A percentile compares a stretch with the other conserved stretches of the same genome.
These are phyloP conservation scores for Nicotiana tabacum DNA, from an alignment of 257 asterid genomes.

Conservation along the genomic window DNA sequence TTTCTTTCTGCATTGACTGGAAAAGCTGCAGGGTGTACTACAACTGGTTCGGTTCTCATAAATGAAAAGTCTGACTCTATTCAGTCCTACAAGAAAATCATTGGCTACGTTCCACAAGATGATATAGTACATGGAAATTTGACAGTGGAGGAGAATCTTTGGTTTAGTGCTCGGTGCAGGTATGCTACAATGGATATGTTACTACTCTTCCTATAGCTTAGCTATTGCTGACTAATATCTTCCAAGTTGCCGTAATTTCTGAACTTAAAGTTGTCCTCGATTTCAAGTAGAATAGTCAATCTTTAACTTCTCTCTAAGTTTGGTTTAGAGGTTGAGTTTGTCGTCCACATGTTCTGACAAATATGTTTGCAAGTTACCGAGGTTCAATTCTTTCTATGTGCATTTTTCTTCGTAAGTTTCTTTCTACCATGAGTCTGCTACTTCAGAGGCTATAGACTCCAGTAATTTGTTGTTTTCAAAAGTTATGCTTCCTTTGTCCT, in stretches of 20 bases:
- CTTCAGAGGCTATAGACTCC: background rate
- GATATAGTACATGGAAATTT: slow-evolving; percentile 93
- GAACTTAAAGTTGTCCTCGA: background rate
- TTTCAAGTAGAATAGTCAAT: background rate
- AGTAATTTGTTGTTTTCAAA: background rate
- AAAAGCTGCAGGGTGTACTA: slow-evolving; percentile 74
- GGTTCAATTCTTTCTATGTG: background rate
- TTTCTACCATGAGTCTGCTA: background rate
- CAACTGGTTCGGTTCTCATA: slow-evolving; percentile 56
- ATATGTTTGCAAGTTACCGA: background rate
- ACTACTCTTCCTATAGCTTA: background rate
- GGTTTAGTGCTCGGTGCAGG: slow-evolving; percentile 99
- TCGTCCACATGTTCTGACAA: background rate
- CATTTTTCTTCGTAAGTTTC: background rate
- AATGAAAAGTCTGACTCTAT: slow-evolving; percentile 66
- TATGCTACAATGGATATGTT: slow-evolving; percentile 12
- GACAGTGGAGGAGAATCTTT: slow-evolving; percentile 94
- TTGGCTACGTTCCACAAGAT: slow-evolving; percentile 96
- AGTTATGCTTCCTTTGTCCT: background rate
- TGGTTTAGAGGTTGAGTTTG: background rate
- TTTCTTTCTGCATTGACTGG: slow-evolving; percentile 94
- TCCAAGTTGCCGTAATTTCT: background rate
- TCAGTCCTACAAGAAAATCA: slow-evolving; percentile 69
- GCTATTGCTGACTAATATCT: background rate
- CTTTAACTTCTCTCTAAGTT: background rate